Percentiles rank a stretch among this genome's conserved stretches.
phyloP scores from a whole-genome alignment of 1,139 yeast species.

The Kodamaea suecica region DNA sequence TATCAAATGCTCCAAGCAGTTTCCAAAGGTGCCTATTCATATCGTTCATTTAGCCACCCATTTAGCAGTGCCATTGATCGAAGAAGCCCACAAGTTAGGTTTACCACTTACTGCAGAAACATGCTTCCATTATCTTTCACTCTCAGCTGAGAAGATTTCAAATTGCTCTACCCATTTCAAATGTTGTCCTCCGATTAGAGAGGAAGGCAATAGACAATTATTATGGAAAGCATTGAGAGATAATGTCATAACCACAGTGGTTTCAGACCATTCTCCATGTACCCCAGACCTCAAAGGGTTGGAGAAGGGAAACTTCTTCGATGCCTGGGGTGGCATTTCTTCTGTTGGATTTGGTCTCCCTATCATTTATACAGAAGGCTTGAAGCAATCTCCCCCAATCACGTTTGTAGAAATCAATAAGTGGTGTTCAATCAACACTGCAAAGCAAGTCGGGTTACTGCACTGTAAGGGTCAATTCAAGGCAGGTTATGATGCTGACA shows the following conservation, averaged over 20 bases:
- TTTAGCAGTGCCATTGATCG: slow-evolving; percentile 70
- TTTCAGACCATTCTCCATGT: slow-evolving; percentile 94
- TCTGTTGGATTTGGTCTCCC: slow-evolving; percentile 91
- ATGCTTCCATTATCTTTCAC: slow-evolving; percentile 84
- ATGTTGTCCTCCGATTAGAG: slow-evolving; percentile 93
- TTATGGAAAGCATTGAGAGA: slow-evolving; percentile 75
- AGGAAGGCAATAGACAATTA: slow-evolving; percentile 61
- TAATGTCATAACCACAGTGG: slow-evolving; percentile 76
- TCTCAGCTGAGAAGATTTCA: slow-evolving; percentile 73
- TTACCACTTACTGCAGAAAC: slow-evolving; percentile 80
- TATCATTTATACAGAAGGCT: slow-evolving; percentile 72
- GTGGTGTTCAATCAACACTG: slow-evolving; percentile 84
- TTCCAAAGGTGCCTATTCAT: slow-evolving; percentile 72
- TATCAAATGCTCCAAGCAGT: slow-evolving; percentile 54
- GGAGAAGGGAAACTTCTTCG: slow-evolving; percentile 80
- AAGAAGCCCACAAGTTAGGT: slow-evolving; percentile 58
- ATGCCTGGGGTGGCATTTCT: slow-evolving; percentile 97
- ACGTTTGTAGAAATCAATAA: slow-evolving; percentile 59
- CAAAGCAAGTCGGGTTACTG: slow-evolving; percentile 76
- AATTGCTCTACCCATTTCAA: slow-evolving; percentile 77
- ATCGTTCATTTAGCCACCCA: slow-evolving; percentile 88
- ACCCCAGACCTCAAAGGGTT: slow-evolving; percentile 84
- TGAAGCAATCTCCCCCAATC: slow-evolving; percentile 50
- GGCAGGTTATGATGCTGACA: slow-evolving; percentile 83
- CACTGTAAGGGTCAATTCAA: slow-evolving; percentile 69